Evolutionary conservation across 2,329 filamentous ascomycete genomes (phyloP), one percentile per base, ranked within the genome.

Genomic region (Aspergillus clavatus): DNA sequence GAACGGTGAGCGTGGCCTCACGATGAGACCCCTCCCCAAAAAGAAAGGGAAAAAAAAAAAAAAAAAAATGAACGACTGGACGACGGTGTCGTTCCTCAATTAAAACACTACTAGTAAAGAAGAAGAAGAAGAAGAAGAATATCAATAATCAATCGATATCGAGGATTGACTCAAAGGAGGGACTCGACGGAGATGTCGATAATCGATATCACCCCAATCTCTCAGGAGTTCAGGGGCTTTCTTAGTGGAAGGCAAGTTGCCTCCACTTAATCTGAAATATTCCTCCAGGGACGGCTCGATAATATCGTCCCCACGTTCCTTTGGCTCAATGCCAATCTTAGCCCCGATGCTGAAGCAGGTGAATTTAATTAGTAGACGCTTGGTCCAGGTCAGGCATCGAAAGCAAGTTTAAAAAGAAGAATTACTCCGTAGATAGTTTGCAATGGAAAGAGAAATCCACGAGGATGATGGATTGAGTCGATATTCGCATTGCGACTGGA

Each of bases 181-280:
- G 21, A 28, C 23, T 24, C 16, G 11, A 42, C 29, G 22, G 39
- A 42, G 40, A 18, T 35, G 39, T 39, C 19, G 44, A 27, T 43
- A 29, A 16, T 40, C 41, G 8, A 47, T 40, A 50, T n/a, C n/a
- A n/a, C n/a, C n/a, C n/a, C n/a, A 53, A 50, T 43, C 51, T 48
- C 52, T 54, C 52, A 57, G 55, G 54, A 55, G 54, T 54, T 56
- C 52, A 56, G 52, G 52, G 52, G 52, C 45, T 44, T 27, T 46
- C 18, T 45, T 48, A 47, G 50, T 49, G 46, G 53, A 46, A 42
- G 50, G 43, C 43, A 46, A 26, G 52, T 19, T 31, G 43, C 48
- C 46, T 55, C 50, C 51, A 52, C 51, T 42, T 26, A n/a, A n/a
- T 40, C 27, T 31, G 26, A 36, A 31, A 42, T 38, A 44, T 24